Evolutionary conservation across 1,139 yeast genomes (phyloP).

Genomic region (Hyphopichia pseudoburtonii): DNA sequence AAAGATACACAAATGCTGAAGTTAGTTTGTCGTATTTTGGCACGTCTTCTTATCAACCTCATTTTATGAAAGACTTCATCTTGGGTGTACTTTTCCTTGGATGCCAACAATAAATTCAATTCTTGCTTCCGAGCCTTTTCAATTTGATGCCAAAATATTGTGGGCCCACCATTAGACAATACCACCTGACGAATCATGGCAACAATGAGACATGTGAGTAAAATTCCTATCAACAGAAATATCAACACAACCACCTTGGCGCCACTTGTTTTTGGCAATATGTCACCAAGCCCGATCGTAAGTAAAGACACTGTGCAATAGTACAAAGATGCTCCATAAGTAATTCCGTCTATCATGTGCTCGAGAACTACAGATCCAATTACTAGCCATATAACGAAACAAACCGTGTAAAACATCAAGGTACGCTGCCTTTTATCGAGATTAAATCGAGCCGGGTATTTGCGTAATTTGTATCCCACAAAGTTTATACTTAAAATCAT

Average conservation of each 20-base stretch:
- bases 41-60: constrained; percentile 44
- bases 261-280: constrained; percentile 51
- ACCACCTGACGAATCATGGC: constrained; percentile 69
- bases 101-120: constrained; percentile 15
- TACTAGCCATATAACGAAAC: constrained; percentile 67
- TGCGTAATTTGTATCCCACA: constrained; percentile 54
- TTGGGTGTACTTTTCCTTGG: constrained; percentile 22
- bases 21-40: constrained; percentile 28
- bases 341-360: constrained; percentile 26
- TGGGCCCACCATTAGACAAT: constrained; percentile 57
- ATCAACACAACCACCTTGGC: constrained; percentile 59
- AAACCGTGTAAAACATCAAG: constrained; percentile 66
- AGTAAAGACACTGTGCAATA: constrained; percentile 69
- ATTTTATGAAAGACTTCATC: constrained; percentile 55
- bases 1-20: constrained; percentile 42
- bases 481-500: constrained; percentile 55
- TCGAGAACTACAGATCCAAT: constrained; percentile 60
- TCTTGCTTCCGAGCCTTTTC: constrained; percentile 34
- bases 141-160: constrained; percentile 61
- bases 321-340: constrained; percentile 66
- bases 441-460: constrained; percentile 70
- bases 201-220: constrained; percentile 69
- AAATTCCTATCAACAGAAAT: constrained; percentile 67
- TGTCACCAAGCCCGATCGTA: constrained; percentile 81
- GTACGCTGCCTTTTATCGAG: constrained; percentile 66